Conservation (phyloP, 108 stramenopile species). For the Skeletonema tropicum region DNA sequence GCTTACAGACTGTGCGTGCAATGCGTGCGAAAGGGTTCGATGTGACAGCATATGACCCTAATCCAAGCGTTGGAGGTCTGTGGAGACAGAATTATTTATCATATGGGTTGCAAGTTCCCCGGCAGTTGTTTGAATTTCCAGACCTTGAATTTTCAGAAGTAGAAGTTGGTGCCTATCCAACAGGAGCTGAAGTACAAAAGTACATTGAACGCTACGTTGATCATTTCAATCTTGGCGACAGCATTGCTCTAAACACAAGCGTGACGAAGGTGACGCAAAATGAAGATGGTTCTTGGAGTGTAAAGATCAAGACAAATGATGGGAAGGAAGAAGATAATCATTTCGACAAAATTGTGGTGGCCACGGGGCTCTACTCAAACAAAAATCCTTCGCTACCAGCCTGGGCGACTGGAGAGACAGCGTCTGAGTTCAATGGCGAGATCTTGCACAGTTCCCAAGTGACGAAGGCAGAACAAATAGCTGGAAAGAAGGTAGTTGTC, state of each 20-base stretch:
- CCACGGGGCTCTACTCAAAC: conserved; percentile 29
- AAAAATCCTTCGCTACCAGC: conserved; percentile 8
- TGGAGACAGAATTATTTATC: conserved; percentile 42
- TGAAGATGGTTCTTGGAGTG: conserved; percentile 4
- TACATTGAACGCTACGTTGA: conserved; percentile 39
- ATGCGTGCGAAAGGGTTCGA: conserved; percentile 27
- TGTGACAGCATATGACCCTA: conserved; percentile 36
- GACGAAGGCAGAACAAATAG: neutral
- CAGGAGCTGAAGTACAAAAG: conserved; percentile 34
- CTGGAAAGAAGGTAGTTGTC: conserved; percentile 25
- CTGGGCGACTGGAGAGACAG: neutral
- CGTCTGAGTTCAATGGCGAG: conserved; percentile 8
- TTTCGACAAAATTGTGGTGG: conserved; percentile 30
- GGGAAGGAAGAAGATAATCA: conserved; percentile 10
- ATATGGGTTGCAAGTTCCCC: conserved; percentile 43
- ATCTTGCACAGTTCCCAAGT: conserved; percentile 25
- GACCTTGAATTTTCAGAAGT: conserved; percentile 34
- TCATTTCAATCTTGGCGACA: conserved; percentile 15
- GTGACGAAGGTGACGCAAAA: conserved; percentile 9
- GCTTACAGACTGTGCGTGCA: conserved; percentile 35
- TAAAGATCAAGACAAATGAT: conserved; percentile 8
- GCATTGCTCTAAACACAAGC: conserved; percentile 24
- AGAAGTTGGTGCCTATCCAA: conserved; percentile 11
- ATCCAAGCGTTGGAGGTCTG: conserved; percentile 34
- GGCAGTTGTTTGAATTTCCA: conserved; percentile 45